Evolutionary conservation across 371 early-diverging fungal genomes (phyloP).

Genomic region (Capniomyces stellatus): DNA sequence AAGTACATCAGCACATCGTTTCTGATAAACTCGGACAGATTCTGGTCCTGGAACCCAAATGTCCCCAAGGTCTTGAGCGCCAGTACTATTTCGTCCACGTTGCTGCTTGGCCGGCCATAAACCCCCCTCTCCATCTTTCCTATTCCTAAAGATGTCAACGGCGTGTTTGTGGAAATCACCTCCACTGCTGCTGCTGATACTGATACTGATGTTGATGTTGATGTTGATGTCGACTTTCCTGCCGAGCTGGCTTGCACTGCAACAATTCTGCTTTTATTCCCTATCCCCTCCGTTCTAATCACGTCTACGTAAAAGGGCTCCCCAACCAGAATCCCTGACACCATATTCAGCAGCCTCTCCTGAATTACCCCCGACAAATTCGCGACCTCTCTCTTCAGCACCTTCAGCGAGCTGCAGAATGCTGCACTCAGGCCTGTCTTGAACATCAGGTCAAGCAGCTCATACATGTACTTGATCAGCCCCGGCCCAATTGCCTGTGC

Average conservation of each 20-base stretch:
- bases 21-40: constrained; percentile 77
- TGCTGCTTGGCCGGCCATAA: constrained; percentile 23
- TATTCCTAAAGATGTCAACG: neutral
- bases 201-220: neutral
- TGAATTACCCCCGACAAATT: constrained; percentile 72
- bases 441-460: constrained; percentile 82
- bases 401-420: constrained; percentile 59
- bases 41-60: constrained; percentile 72
- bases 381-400: constrained; percentile 63
- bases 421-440: constrained; percentile 66
- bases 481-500: constrained; percentile 80
- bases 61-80: constrained; percentile 73
- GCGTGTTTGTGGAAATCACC: neutral
- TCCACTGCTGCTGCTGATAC: neutral
- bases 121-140: neutral
- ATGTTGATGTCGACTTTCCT: neutral
- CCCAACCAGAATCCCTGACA: constrained; percentile 69
- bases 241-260: neutral
- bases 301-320: constrained; percentile 47
- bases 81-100: constrained; percentile 52
- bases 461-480: constrained; percentile 68
- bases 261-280: no score
- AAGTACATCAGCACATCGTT: constrained; percentile 72
- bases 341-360: constrained; percentile 72
- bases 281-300: neutral